phyloP scores from a whole-genome alignment of 495 filamentous ascomycete species.

The Clohesyomyces aquaticus region DNA sequence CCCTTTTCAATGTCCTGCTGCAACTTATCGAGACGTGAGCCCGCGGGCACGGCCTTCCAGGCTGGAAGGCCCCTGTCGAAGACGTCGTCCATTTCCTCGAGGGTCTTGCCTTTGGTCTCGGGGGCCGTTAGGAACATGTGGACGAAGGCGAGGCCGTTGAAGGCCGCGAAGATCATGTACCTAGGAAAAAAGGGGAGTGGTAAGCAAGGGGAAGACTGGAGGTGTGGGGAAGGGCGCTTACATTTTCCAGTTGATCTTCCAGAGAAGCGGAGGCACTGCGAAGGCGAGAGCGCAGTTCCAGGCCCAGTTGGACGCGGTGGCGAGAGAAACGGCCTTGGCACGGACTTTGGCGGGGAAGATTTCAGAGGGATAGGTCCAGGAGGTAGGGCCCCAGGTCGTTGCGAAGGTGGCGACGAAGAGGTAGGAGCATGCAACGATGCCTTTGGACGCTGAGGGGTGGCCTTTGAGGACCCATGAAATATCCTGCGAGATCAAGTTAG shows the following conservation, averaged over 20 bases:
- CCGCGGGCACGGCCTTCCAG: slow-evolving; percentile 38
- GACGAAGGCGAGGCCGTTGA: slow-evolving; percentile 58
- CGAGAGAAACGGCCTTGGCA: slow-evolving; percentile 66
- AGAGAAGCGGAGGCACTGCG: slow-evolving; percentile 58
- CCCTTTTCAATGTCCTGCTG: slow-evolving; percentile 44
- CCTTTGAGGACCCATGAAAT: slow-evolving; percentile 39
- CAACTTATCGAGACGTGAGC: slow-evolving; percentile 41
- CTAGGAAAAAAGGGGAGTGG: no score
- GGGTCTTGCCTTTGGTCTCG: slow-evolving; percentile 57
- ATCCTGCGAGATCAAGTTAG: no score
- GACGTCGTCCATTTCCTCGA: slow-evolving; percentile 49
- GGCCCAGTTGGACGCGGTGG: slow-evolving; percentile 69
- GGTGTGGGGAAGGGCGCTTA: background rate
- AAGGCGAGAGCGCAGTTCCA: slow-evolving; percentile 54
- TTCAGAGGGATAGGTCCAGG: slow-evolving; percentile 70
- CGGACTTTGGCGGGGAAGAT: slow-evolving; percentile 69
- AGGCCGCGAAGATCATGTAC: slow-evolving; percentile 54
- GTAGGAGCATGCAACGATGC: slow-evolving; percentile 66
- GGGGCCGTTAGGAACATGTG: slow-evolving; percentile 65
- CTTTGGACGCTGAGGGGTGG: slow-evolving; percentile 47
- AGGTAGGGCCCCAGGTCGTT: slow-evolving; percentile 60
- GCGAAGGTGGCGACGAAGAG: slow-evolving; percentile 68
- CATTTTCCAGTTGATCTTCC: slow-evolving; percentile 61
- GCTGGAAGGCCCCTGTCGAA: slow-evolving; percentile 45
- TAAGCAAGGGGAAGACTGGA: background rate